Evolutionary conservation across 2,329 filamentous ascomycete genomes (phyloP).

Genomic region (Nemania sp.): DNA sequence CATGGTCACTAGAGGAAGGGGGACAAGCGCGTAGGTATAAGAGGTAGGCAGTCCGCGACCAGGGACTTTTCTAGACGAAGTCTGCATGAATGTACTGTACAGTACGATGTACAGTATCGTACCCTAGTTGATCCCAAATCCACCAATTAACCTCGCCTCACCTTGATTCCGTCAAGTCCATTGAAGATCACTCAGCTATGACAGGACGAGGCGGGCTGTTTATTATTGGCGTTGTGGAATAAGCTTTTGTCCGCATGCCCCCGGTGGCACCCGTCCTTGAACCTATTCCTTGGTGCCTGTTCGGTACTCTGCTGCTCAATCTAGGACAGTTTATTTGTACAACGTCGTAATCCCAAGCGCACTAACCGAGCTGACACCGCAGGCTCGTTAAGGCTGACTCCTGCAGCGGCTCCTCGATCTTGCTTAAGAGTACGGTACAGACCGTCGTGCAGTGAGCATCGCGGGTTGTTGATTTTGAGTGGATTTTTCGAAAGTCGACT

Average conservation of each 20-base stretch:
- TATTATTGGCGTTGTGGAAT: constrained; percentile 37
- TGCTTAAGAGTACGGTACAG: constrained; percentile 36
- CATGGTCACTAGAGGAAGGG: constrained; percentile 14
- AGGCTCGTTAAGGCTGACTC: constrained; percentile 37
- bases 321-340: constrained; percentile 15
- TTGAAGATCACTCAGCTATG: constrained; percentile 40
- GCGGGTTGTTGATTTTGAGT: constrained; percentile 18
- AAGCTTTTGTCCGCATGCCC: constrained; percentile 36
- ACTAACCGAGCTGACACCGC: constrained; percentile 30
- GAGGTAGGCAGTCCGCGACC: constrained; percentile 29
- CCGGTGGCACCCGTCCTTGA: constrained; percentile 27
- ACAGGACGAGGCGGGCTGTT: constrained; percentile 35
- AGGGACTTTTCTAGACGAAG: constrained; percentile 30
- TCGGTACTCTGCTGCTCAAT: constrained; percentile 25
- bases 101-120: neutral
- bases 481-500: constrained; percentile 15
- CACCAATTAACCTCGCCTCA: constrained; percentile 35
- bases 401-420: constrained; percentile 30
- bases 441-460: constrained; percentile 24
- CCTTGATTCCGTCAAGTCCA: constrained; percentile 23
- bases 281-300: constrained; percentile 9
- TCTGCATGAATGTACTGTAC: constrained; percentile 26
- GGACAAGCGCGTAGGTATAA: constrained; percentile 26
- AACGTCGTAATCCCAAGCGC: constrained; percentile 27
- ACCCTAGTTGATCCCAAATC: constrained; percentile 21